Conservation (phyloP, 2,329 filamentous ascomycete species). For the Lachnellula occidentalis region DNA sequence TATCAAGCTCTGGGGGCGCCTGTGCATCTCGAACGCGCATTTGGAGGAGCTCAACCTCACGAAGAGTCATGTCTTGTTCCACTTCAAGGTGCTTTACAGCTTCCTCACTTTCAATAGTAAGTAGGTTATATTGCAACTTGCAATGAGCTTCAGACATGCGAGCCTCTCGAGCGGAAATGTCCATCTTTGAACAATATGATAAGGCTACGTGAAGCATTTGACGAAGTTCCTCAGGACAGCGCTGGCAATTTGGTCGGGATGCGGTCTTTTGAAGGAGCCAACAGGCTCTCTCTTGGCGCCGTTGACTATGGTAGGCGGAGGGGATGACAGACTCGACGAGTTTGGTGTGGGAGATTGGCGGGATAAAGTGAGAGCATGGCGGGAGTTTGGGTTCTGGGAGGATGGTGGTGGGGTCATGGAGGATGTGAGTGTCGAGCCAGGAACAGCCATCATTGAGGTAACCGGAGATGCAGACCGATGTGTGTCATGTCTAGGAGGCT, state of each 20-base stretch:
- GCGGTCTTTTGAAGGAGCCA: conserved; percentile 31
- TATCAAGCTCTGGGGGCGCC: conserved; percentile 56
- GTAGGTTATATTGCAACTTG: conserved; percentile 82
- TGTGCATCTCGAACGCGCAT: conserved; percentile 59
- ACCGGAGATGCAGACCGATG: conserved; percentile 11
- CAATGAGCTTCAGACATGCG: conserved; percentile 86
- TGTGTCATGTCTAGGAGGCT: conserved; percentile 15
- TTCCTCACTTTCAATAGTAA: conserved; percentile 78
- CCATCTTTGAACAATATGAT: conserved; percentile 50
- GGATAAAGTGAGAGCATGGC: conserved; percentile 7
- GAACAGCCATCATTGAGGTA: conserved; percentile 18
- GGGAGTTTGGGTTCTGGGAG: conserved; percentile 42
- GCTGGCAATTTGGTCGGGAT: conserved; percentile 44
- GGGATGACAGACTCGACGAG: conserved; percentile 22
- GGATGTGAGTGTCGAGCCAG: conserved; percentile 34
- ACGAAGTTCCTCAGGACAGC: conserved; percentile 51
- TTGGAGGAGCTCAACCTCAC: conserved; percentile 81
- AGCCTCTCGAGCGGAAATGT: conserved; percentile 48
- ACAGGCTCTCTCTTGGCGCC: conserved; percentile 18
- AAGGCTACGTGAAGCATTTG: conserved; percentile 50
- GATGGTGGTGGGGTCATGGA: conserved; percentile 60
- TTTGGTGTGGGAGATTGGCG: conserved; percentile 16
- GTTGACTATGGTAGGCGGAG: conserved; percentile 25
- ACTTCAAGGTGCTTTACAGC: conserved; percentile 82
- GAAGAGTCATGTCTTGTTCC: conserved; percentile 85